These are phyloP conservation scores for Metschnikowia shivogae DNA, from an alignment of 805 yeast genomes.

Conservation along the genomic window DNA sequence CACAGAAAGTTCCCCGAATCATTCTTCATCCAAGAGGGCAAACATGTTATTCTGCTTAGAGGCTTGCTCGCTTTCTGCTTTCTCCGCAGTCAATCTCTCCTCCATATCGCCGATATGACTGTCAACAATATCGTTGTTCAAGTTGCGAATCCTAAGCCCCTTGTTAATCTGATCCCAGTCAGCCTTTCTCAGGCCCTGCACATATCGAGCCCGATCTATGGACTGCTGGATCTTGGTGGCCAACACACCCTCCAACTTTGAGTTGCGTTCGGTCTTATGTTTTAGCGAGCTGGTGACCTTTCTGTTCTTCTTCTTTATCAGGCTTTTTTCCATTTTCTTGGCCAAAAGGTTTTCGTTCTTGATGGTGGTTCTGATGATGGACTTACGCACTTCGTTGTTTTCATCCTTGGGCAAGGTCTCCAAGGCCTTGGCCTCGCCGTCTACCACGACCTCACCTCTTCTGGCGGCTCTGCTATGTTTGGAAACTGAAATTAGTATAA, in stretches of 20 bases:
- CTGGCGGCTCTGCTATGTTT: conserved; percentile 77
- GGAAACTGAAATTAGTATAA: conserved; percentile 41
- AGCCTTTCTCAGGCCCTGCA: conserved; percentile 59
- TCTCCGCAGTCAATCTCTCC: conserved; percentile 1
- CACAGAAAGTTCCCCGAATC: background rate
- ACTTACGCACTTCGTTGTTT: conserved; percentile 54
- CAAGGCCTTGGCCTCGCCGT: conserved; percentile 46
- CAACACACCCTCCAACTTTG: conserved; percentile 50
- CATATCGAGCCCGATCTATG: conserved; percentile 57
- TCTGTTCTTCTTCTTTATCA: conserved; percentile 28
- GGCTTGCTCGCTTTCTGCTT: conserved; percentile 10
- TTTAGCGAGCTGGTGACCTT: conserved; percentile 29
- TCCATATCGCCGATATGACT: conserved; percentile 3
- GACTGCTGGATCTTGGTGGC: conserved; percentile 62
- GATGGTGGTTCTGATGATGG: conserved; percentile 62
- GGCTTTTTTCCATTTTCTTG: conserved; percentile 47
- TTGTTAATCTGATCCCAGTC: conserved; percentile 71
- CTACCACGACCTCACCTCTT: conserved; percentile 49
- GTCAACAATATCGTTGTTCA: conserved; percentile 2
- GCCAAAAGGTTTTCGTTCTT: conserved; percentile 61
- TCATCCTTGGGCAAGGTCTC: conserved; percentile 54
- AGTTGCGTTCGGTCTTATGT: conserved; percentile 44
- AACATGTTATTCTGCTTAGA: conserved; percentile 23
- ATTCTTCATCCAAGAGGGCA: conserved; percentile 35
- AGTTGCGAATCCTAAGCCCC: conserved; percentile 31